Percentiles rank a stretch among this genome's conserved stretches.
Conservation (phyloP, 1,139 yeast species). For the Kurtzmaniella quercitrusa region DNA sequence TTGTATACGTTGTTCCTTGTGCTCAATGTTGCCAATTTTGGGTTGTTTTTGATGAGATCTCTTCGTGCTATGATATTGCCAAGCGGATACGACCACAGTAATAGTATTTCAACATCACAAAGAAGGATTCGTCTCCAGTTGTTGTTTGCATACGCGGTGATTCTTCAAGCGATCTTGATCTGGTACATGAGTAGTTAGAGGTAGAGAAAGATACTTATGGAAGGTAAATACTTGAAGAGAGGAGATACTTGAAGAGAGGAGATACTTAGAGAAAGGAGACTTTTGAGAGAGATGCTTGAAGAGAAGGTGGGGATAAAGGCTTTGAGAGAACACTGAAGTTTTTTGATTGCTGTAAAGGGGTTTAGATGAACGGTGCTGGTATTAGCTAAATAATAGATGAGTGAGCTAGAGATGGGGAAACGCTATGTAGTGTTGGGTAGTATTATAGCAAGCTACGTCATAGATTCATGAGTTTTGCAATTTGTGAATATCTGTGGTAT, state of each 20-base stretch:
- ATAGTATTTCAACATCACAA: slow-evolving; percentile 59
- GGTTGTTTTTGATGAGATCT: slow-evolving; percentile 77
- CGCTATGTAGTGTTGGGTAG: too few relatives aligned
- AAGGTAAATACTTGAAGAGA: slow-evolving; percentile 2
- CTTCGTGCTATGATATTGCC: slow-evolving; percentile 73
- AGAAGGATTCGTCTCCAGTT: slow-evolving; percentile 83
- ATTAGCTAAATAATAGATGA: too few relatives aligned
- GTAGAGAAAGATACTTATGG: neutral
- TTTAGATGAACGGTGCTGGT: too few relatives aligned
- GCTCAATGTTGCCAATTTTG: slow-evolving; percentile 47
- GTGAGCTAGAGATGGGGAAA: too few relatives aligned
- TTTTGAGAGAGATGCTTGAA: neutral
- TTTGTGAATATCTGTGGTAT: too few relatives aligned
- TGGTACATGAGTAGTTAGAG: slow-evolving; percentile 32
- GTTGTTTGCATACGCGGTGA: slow-evolving; percentile 78
- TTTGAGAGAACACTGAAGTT: too few relatives aligned
- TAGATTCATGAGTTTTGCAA: too few relatives aligned
- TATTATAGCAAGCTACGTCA: too few relatives aligned
- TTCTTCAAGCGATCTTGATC: slow-evolving; percentile 59
- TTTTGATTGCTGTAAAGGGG: too few relatives aligned
- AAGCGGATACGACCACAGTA: slow-evolving; percentile 44
- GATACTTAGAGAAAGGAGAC: neutral
- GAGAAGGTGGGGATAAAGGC: neutral
- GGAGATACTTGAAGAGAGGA: slow-evolving; percentile 3
- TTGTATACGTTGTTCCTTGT: slow-evolving; percentile 39